A percentile compares a stretch with the other conserved stretches of the same genome.
phyloP scores from a whole-genome alignment of 805 yeast species.

The Cyberlindnera euphorbiiphila region DNA sequence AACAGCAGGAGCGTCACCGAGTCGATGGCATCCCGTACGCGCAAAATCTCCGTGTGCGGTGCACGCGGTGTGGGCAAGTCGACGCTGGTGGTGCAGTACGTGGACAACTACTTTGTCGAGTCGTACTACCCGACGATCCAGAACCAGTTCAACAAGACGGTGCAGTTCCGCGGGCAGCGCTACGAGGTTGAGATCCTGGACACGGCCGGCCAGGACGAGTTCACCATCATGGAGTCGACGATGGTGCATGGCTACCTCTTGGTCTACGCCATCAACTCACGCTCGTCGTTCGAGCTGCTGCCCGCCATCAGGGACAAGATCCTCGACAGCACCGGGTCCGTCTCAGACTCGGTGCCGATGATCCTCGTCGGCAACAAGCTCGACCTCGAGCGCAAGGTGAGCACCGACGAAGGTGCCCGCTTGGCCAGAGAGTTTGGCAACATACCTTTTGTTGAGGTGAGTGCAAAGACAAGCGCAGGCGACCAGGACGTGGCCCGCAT shows the following conservation, averaged over 20 bases:
- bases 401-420: conserved; percentile 51
- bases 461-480: conserved; percentile 75
- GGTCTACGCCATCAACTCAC: conserved; percentile 76
- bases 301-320: conserved; percentile 80
- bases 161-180: conserved; percentile 66
- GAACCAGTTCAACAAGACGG: conserved; percentile 71
- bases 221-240: conserved; percentile 73
- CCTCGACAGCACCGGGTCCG: conserved; percentile 66
- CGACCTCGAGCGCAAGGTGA: conserved; percentile 65
- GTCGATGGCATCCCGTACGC: conserved; percentile 34
- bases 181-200: conserved; percentile 83
- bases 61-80: conserved; percentile 87
- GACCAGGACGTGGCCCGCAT: conserved; percentile 66
- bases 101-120: conserved; percentile 85
- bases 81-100: conserved; percentile 77
- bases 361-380: conserved; percentile 74
- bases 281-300: conserved; percentile 73
- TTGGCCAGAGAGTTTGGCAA: conserved; percentile 59
- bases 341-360: conserved; percentile 68
- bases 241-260: conserved; percentile 78
- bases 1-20: not conserved
- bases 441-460: conserved; percentile 77
- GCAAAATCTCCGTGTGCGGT: conserved; percentile 85
- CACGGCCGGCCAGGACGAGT: conserved; percentile 94
- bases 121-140: conserved; percentile 89